Conservation (phyloP, 495 filamentous ascomycete species). For the Tetracladium setigerum region DNA sequence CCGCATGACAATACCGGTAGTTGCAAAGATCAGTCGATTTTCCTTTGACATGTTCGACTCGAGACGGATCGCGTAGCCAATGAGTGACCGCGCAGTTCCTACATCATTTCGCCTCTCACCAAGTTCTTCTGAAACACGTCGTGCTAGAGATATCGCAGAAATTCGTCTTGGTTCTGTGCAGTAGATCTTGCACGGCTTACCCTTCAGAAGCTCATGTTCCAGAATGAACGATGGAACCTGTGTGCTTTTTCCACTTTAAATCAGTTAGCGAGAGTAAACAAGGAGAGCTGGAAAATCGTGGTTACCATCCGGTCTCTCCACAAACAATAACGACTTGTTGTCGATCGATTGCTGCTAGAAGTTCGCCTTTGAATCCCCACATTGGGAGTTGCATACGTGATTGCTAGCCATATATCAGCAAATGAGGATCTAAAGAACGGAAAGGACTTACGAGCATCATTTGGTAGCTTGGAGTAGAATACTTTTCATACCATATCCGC, state of each 20-base stretch:
- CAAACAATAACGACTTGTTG: constrained; percentile 85
- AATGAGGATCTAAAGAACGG: constrained; percentile 11
- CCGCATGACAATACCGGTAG: constrained; percentile 85
- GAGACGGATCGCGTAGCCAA: constrained; percentile 89
- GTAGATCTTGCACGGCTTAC: constrained; percentile 81
- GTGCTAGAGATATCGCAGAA: constrained; percentile 87
- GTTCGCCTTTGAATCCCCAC: constrained; percentile 72
- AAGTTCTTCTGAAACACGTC: constrained; percentile 87
- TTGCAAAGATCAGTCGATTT: constrained; percentile 82
- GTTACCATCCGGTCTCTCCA: constrained; percentile 79
- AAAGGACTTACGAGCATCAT: constrained; percentile 40
- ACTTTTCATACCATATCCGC: constrained; percentile 65
- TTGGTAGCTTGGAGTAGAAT: constrained; percentile 49
- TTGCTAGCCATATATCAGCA: constrained; percentile 27
- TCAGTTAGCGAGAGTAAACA: constrained; percentile 19
- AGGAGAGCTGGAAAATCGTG: constrained; percentile 16
- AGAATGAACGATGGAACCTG: constrained; percentile 90
- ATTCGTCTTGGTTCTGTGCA: constrained; percentile 95
- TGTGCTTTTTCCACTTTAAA: constrained; percentile 73
- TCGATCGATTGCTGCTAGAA: constrained; percentile 61
- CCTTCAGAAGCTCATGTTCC: constrained; percentile 75
- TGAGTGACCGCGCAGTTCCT: constrained; percentile 72
- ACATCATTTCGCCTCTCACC: constrained; percentile 77
- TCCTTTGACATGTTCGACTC: constrained; percentile 76
- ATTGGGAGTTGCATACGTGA: constrained; percentile 74